Evolutionary conservation across 306 rosid genomes (phyloP).

Genomic region (Datisca glomerata): DNA sequence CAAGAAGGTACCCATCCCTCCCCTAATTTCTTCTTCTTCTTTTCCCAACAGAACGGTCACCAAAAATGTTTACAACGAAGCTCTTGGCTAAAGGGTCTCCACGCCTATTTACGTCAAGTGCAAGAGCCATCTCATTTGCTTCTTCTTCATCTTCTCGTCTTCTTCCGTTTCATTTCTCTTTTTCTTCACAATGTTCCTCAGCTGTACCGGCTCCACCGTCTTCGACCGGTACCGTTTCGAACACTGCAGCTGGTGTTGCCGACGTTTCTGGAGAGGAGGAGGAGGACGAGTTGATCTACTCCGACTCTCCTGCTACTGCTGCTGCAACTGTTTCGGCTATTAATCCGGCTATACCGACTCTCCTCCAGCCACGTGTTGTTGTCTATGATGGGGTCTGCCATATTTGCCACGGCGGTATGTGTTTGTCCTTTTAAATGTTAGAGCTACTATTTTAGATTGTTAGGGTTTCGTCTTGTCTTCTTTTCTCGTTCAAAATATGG

Average conservation of each 20-base stretch:
- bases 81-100: too few relatives aligned
- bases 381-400: conserved; percentile 69
- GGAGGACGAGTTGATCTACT: not conserved
- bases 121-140: too few relatives aligned
- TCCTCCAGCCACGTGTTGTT: conserved; percentile 69
- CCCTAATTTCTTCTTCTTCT: too few relatives aligned
- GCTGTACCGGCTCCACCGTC: not conserved
- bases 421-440: not conserved
- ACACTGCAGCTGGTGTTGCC: conserved; percentile 14
- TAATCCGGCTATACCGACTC: conserved; percentile 15
- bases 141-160: not conserved
- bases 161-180: conserved; percentile 13
- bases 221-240: conserved; percentile 10
- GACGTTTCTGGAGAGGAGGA: conserved; percentile 16
- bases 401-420: conserved; percentile 57
- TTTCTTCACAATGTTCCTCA: conserved; percentile 12
- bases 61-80: too few relatives aligned
- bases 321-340: conserved; percentile 7
- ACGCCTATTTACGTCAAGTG: too few relatives aligned
- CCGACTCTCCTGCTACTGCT: conserved; percentile 1
- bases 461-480: not conserved
- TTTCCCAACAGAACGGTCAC: too few relatives aligned
- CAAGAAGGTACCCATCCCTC: too few relatives aligned
- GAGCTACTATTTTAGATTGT: too few relatives aligned
- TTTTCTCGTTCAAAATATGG: too few relatives aligned